Percentiles rank a stretch among this genome's conserved stretches.
Evolutionary conservation across 176 grass and related monocot genomes (phyloP).

Genomic region (Rhynchospora pubera): DNA sequence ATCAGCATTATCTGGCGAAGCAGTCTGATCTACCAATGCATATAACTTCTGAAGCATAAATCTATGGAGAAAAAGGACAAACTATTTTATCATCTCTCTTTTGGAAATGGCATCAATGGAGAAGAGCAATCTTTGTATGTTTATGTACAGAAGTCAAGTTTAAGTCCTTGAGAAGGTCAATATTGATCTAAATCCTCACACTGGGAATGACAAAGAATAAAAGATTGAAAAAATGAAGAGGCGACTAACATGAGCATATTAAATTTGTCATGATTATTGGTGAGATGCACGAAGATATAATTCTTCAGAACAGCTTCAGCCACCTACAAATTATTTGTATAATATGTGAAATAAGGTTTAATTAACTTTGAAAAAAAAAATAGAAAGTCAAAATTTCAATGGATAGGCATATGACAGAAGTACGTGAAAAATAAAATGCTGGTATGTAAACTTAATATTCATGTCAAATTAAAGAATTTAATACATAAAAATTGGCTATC

Average conservation of each 20-base stretch:
- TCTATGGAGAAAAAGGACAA: constrained; percentile 37
- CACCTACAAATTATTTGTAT: constrained; percentile 48
- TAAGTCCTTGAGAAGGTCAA: not conserved
- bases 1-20: constrained; percentile 80
- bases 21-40: constrained; percentile 90
- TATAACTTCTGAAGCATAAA: constrained; percentile 99
- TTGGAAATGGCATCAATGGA: not conserved
- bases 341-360: not conserved
- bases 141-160: not conserved
- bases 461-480: not conserved
- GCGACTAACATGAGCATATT: constrained; percentile 76
- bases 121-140: constrained; percentile 1
- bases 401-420: not conserved
- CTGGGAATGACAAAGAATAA: not conserved
- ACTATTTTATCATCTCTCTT: constrained; percentile 26
- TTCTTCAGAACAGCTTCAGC: constrained; percentile 85
- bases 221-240: constrained; percentile 7
- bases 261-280: constrained; percentile 76
- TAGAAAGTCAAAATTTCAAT: not conserved
- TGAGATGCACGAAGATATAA: constrained; percentile 75
- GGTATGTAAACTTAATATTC: not conserved
- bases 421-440: not conserved
- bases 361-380: not conserved
- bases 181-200: not conserved
- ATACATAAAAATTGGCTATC: not conserved